Conservation (phyloP, 768 basidiomycete species). For the Tulasnella calospora region DNA sequence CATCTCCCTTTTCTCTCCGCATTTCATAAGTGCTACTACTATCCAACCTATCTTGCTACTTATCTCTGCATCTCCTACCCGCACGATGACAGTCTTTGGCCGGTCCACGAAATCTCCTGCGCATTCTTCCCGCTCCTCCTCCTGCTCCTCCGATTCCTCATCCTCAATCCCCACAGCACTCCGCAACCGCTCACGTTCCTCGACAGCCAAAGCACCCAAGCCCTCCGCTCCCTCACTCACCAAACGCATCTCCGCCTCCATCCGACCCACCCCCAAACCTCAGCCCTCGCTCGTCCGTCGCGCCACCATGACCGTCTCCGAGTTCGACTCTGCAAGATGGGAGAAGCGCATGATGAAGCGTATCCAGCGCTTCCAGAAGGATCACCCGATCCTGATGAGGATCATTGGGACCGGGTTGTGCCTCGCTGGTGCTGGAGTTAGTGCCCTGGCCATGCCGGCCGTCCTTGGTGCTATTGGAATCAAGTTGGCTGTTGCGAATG, state of each 20-base stretch:
- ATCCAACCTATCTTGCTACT: background rate
- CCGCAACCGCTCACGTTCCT: constrained; percentile 1
- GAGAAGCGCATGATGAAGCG: constrained; percentile 24
- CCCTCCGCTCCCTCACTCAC: constrained; percentile 14
- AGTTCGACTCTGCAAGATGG: constrained; percentile 10
- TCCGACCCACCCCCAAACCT: constrained; percentile 19
- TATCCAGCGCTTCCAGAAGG: constrained; percentile 17
- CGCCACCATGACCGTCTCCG: background rate
- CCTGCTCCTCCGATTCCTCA: background rate
- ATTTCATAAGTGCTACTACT: background rate
- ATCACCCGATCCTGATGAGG: constrained; percentile 18
- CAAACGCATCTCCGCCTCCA: constrained; percentile 12
- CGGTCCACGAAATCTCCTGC: background rate
- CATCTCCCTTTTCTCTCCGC: background rate
- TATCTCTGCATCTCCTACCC: background rate
- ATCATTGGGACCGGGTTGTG: constrained; percentile 20
- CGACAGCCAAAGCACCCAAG: constrained; percentile 12
- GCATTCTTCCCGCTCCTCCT: background rate
- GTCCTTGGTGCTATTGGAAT: constrained; percentile 14
- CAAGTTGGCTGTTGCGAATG: constrained; percentile 10
- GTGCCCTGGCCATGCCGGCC: constrained; percentile 15
- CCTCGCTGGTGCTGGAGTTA: constrained; percentile 14
- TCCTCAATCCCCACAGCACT: background rate
- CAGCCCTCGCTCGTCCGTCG: constrained; percentile 21
- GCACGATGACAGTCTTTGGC: background rate